Conservation (phyloP, 768 basidiomycete species). For the Lactarius trivialis region DNA sequence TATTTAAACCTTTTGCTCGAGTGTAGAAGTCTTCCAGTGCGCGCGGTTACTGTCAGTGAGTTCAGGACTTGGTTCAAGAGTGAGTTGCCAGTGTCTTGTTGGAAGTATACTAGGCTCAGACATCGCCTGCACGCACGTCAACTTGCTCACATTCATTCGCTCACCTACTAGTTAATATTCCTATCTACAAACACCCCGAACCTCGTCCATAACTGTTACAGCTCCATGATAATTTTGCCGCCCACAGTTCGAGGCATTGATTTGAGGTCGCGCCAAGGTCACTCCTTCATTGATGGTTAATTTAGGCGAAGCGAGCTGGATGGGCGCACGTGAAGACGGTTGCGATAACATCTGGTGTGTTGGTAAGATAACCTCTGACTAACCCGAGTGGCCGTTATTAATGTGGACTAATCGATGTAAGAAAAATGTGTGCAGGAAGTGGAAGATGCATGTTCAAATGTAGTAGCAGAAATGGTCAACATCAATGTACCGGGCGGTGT, state of each 20-base stretch:
- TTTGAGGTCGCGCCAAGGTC: background rate
- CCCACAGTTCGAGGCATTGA: background rate
- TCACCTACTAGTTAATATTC: no score
- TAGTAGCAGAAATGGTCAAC: conserved; percentile 21
- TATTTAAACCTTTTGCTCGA: no score
- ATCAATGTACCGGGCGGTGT: conserved; percentile 9
- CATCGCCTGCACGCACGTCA: no score
- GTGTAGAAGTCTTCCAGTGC: no score
- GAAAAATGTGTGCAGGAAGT: conserved; percentile 19
- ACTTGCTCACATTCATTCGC: no score
- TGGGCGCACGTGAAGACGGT: background rate
- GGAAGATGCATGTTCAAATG: conserved; percentile 23
- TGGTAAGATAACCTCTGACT: background rate
- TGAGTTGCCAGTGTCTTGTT: no score
- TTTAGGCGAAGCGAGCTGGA: background rate
- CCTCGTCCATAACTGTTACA: no score
- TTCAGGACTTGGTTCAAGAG: no score
- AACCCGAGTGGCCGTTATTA: background rate
- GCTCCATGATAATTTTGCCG: no score
- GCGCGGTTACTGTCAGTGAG: no score
- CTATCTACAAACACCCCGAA: no score
- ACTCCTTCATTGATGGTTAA: background rate
- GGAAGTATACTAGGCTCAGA: no score
- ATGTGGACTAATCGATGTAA: conserved; percentile 20
- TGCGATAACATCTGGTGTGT: background rate